A percentile compares a stretch with the other conserved stretches of the same genome.
These are phyloP conservation scores for Mortierella sp. DNA, from an alignment of 371 early-diverging fungal genomes.

Conservation along the genomic window DNA sequence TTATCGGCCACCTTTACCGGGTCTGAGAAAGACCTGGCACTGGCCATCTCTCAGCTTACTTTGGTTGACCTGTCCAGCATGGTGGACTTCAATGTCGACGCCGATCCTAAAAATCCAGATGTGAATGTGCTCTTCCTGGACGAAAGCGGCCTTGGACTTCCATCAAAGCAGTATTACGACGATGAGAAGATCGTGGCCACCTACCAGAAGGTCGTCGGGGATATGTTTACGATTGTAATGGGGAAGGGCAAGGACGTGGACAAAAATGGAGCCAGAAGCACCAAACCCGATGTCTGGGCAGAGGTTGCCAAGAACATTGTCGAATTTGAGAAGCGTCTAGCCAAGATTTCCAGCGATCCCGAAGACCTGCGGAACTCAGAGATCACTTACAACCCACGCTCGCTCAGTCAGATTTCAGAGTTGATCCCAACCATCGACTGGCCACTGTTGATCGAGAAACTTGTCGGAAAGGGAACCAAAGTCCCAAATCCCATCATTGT, in stretches of 20 bases:
- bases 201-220: conserved; percentile 54
- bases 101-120: conserved; percentile 65
- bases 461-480: conserved; percentile 37
- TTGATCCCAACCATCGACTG: conserved; percentile 61
- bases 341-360: conserved; percentile 52
- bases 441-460: conserved; percentile 54
- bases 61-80: conserved; percentile 48
- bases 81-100: conserved; percentile 53
- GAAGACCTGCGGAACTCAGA: conserved; percentile 68
- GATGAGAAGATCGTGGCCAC: conserved; percentile 57
- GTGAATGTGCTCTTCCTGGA: conserved; percentile 54
- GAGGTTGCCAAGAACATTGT: conserved; percentile 59
- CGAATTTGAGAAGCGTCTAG: conserved; percentile 64
- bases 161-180: conserved; percentile 66
- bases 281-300: conserved; percentile 18
- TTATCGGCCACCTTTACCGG: no score
- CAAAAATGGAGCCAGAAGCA: no score
- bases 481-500: conserved; percentile 58
- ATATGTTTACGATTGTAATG: conserved; percentile 46
- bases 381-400: conserved; percentile 62
- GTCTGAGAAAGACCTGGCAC: conserved; percentile 32
- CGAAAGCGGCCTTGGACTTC: conserved; percentile 66
- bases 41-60: conserved; percentile 34
- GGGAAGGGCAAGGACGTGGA: conserved; percentile 25
- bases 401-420: conserved; percentile 53